Conservation (phyloP, 345 rosid genomes). For the Eucalyptus guilfoylei region DNA sequence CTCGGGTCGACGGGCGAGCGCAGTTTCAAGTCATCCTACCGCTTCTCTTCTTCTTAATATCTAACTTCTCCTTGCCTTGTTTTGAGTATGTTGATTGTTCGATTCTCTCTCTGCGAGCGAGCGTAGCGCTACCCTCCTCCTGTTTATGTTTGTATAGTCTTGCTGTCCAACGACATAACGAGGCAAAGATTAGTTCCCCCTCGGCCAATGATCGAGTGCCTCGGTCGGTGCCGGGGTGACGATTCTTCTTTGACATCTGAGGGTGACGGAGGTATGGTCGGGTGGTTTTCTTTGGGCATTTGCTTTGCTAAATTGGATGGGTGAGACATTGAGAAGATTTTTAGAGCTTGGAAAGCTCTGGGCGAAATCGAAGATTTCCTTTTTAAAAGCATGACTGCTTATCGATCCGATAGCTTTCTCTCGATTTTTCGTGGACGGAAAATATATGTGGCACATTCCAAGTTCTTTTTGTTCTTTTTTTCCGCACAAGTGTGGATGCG, state of each 20-base stretch:
- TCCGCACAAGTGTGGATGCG: background rate
- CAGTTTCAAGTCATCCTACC: background rate
- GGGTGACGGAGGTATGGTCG: background rate
- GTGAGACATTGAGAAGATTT: background rate
- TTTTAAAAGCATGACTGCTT: background rate
- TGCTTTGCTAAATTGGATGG: background rate
- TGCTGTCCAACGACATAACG: background rate
- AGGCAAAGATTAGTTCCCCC: background rate
- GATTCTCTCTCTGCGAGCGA: background rate
- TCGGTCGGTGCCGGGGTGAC: background rate
- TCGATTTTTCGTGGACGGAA: background rate
- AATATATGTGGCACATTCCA: background rate
- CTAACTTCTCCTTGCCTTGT: background rate
- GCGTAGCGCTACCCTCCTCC: background rate
- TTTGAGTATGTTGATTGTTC: background rate
- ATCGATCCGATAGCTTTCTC: background rate
- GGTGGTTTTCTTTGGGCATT: background rate
- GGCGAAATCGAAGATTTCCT: background rate
- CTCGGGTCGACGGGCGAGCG: background rate
- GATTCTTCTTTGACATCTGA: background rate
- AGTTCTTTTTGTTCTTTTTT: background rate
- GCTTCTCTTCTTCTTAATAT: background rate
- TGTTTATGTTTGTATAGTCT: background rate
- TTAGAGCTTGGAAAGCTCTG: background rate
- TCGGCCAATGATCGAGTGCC: background rate